These are phyloP conservation scores for Echites panduratus DNA, from an alignment of 257 asterid genomes.

Conservation along the genomic window DNA sequence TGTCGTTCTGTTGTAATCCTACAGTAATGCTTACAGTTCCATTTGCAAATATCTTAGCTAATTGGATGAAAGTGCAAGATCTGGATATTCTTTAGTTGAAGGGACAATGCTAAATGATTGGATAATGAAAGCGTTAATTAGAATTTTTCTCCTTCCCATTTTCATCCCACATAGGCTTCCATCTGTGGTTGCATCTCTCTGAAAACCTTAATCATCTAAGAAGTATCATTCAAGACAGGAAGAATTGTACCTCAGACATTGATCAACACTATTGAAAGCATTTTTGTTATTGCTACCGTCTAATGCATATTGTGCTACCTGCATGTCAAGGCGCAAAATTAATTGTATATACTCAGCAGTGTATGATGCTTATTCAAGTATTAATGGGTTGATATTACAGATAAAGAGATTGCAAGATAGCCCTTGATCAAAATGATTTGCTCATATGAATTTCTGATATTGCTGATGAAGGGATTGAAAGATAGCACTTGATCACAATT, in stretches of 20 bases:
- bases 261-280: slow-evolving; percentile 70
- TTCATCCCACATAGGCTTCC: background rate
- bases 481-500: background rate
- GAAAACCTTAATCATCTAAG: background rate
- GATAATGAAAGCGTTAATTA: too few species aligned
- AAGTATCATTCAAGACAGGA: background rate
- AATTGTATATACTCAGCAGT: background rate
- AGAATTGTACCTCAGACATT: slow-evolving; percentile 68
- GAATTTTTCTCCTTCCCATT: background rate
- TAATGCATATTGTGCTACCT: slow-evolving; percentile 96
- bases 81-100: background rate
- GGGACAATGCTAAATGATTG: background rate
- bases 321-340: slow-evolving; percentile 12
- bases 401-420: background rate
- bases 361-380: too few species aligned
- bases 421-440: background rate
- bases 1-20: background rate
- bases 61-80: too few species aligned
- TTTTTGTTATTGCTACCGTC: slow-evolving; percentile 70
- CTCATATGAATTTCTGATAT: background rate
- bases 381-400: background rate
- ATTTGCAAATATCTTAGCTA: too few species aligned
- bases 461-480: background rate
- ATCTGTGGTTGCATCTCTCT: background rate
- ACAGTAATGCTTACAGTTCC: background rate